Evolutionary conservation across 2,329 filamentous ascomycete species (phyloP).

Genomic region (Pyrenochaeta sp.): DNA sequence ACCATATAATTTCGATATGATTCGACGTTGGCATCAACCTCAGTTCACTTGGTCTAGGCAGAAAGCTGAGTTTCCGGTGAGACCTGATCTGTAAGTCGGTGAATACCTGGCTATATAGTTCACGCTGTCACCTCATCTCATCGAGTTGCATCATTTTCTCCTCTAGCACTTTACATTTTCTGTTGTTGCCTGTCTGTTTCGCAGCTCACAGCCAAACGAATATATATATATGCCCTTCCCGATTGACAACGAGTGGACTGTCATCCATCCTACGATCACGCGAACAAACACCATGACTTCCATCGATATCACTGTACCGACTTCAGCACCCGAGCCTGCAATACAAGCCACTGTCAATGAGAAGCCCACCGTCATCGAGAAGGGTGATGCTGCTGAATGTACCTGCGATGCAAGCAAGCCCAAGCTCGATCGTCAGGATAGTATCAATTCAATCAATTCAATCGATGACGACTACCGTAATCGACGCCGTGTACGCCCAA

Average conservation of each 20-base stretch:
- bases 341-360: conserved; percentile 20
- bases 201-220: neutral
- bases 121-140: neutral
- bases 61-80: conserved; percentile 3
- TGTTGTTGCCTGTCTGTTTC: no score
- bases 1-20: neutral
- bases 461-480: conserved; percentile 9
- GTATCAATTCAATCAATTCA: neutral
- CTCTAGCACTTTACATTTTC: no score
- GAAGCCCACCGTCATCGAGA: conserved; percentile 10
- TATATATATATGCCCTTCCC: conserved; percentile 27
- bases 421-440: conserved; percentile 7
- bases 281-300: conserved; percentile 9
- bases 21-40: neutral
- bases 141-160: neutral
- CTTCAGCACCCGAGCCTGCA: conserved; percentile 5
- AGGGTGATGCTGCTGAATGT: conserved; percentile 5
- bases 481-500: conserved; percentile 7
- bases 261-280: conserved; percentile 15
- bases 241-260: conserved; percentile 28
- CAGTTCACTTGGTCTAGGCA: neutral
- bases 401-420: conserved; percentile 6
- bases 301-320: neutral
- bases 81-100: neutral
- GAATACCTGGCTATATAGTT: neutral